phyloP scores from a whole-genome alignment of 164 flowering plant genomes.

The Euptelea pleiosperma region DNA sequence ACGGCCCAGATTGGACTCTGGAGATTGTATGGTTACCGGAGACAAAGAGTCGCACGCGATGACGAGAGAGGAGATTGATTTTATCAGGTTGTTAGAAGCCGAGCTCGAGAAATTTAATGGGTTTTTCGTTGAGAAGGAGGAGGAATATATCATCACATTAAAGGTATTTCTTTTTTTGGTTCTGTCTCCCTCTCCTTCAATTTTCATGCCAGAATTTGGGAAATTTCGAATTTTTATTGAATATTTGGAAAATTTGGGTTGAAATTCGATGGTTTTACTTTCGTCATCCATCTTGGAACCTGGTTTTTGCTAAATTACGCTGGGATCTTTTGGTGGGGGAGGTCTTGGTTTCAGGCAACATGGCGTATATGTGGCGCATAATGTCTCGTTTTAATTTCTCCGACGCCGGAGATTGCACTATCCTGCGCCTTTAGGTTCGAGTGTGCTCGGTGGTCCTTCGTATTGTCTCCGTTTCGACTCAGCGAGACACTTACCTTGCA shows the following conservation, averaged over 20 bases:
- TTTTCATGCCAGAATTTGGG: too few species aligned
- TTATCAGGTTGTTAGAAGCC: slow-evolving; percentile 57
- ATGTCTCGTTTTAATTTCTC: too few species aligned
- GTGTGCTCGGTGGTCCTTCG: too few species aligned
- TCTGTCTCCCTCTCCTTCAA: background rate
- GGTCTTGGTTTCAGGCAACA: too few species aligned
- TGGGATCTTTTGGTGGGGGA: background rate
- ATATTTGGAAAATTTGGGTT: too few species aligned
- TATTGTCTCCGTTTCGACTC: too few species aligned
- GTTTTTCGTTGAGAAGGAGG: slow-evolving; percentile 88
- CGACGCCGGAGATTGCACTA: too few species aligned
- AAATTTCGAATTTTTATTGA: too few species aligned
- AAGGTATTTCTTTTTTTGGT: slow-evolving; percentile 43
- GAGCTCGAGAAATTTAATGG: slow-evolving; percentile 87
- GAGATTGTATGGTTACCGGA: slow-evolving; percentile 15
- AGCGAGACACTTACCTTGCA: too few species aligned
- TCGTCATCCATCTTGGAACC: background rate
- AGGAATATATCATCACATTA: slow-evolving; percentile 77
- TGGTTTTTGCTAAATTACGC: background rate
- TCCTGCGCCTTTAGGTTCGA: too few species aligned
- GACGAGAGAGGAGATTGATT: slow-evolving; percentile 65
- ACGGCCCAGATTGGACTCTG: slow-evolving; percentile 28
- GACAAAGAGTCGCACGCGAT: slow-evolving; percentile 23
- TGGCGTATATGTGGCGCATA: background rate
- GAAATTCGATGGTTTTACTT: too few species aligned